Conservation (phyloP, 495 filamentous ascomycete genomes). For the Daldinia childiae region DNA sequence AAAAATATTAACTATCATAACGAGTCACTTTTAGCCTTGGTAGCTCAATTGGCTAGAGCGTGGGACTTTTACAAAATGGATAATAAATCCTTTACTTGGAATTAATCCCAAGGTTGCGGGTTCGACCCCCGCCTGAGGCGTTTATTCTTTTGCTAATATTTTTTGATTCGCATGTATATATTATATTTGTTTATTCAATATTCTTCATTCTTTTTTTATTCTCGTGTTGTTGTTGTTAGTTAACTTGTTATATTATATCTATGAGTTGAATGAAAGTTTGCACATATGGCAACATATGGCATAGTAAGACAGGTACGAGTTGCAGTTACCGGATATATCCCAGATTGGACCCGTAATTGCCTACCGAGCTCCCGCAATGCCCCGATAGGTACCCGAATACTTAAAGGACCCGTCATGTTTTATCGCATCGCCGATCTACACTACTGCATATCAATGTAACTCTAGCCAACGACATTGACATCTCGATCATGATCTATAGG, state of each 20-base stretch:
- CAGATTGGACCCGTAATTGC: neutral
- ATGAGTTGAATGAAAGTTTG: neutral
- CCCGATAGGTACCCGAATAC: neutral
- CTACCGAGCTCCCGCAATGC: neutral
- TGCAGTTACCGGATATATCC: neutral
- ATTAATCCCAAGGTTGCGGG: conserved; percentile 51
- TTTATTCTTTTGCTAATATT: conserved; percentile 6
- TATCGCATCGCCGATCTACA: neutral
- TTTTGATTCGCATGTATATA: conserved; percentile 2
- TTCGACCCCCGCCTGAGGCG: conserved; percentile 51
- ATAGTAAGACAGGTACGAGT: neutral
- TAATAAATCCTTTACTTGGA: neutral
- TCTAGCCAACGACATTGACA: neutral
- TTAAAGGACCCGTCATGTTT: neutral
- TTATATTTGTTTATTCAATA: neutral
- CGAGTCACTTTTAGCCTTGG: conserved; percentile 32
- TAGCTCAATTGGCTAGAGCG: conserved; percentile 53
- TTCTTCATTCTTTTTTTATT: neutral
- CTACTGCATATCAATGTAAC: neutral
- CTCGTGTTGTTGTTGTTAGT: neutral
- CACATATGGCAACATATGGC: no score
- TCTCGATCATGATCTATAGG: neutral
- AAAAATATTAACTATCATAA: neutral
- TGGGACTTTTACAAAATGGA: conserved; percentile 44
- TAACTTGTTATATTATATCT: no score